Conservation (phyloP, 2,329 filamentous ascomycete genomes). For the Cordyceps javanica region DNA sequence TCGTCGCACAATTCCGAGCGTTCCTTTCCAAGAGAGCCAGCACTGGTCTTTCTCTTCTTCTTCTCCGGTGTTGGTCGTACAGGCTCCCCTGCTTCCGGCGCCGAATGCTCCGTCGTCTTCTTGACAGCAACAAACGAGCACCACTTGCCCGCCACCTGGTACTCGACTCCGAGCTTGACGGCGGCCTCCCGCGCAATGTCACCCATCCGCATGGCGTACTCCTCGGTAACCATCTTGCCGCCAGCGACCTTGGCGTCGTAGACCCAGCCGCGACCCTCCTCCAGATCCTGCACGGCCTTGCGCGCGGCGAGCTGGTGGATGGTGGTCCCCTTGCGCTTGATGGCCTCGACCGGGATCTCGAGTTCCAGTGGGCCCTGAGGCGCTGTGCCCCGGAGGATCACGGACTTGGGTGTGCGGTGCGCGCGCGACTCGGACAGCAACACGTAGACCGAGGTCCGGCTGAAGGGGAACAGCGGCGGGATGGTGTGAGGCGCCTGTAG, state of each 20-base stretch:
- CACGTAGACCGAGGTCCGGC: conserved; percentile 58
- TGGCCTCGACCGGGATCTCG: conserved; percentile 53
- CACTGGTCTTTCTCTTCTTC: background rate
- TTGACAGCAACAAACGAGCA: conserved; percentile 64
- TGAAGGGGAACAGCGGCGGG: conserved; percentile 61
- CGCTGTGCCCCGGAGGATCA: conserved; percentile 54
- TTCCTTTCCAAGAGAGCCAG: too few relatives aligned
- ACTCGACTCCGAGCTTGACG: conserved; percentile 58
- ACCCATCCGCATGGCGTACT: conserved; percentile 44
- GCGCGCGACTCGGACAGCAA: conserved; percentile 49
- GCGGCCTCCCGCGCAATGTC: conserved; percentile 60
- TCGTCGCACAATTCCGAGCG: too few relatives aligned
- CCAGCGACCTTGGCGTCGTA: conserved; percentile 40
- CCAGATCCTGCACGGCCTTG: conserved; percentile 62
- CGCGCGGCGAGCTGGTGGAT: conserved; percentile 67
- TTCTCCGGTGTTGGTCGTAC: background rate
- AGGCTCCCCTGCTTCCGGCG: background rate
- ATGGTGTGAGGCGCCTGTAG: conserved; percentile 60
- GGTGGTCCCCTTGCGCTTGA: conserved; percentile 41
- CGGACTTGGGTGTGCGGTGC: conserved; percentile 38
- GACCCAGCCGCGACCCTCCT: conserved; percentile 64
- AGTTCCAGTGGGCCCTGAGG: conserved; percentile 54
- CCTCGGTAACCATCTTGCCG: conserved; percentile 39
- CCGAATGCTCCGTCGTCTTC: background rate
- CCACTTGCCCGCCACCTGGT: conserved; percentile 63